Base-by-base conservation (phyloP, 352 stramenopile genomes). In the Globisporangium cylindrosporum region DNA sequence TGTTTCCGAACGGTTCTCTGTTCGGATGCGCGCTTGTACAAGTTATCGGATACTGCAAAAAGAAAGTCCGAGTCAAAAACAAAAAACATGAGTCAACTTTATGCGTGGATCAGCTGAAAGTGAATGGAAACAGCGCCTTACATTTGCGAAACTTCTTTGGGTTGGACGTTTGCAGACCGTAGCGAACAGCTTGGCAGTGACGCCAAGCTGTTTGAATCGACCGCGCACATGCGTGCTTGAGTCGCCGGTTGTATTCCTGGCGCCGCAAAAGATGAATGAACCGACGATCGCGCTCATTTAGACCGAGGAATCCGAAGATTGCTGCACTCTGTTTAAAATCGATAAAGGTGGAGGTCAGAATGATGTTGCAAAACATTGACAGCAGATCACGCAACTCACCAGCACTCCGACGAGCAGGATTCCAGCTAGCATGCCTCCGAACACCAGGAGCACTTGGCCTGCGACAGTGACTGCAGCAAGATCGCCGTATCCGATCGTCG, bases 401-500 rank as follows among this genome's bases (percentile, higher is more conserved):
- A 92, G 62, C 22, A 88, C 81, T 25, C 84, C 82, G 41, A 91
- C 73, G 12, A 92, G 77, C 53, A 94, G 64, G 58, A 94, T 94
- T 1, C 86, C 86, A 24, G 75, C 64, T 27, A 88, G 60, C 84
- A 94, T 94, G 34, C 77, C 86, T 29, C 84, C 83, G 24, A 91
- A 38, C 12, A 90, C 78, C 1, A 92, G 66, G 10, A 92, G 38
- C 9, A 88, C 51, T 67, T 94, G 82, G 8, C 86, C 86, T 5
- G 76, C 65, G 14, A 79, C 70, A 22, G 86, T 92, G 55, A 82
- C 68, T 10, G 86, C 75, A 0, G 74, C 76, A 15, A 90, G 64
- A 66, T 94, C 86, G 8, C 86, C 86, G 67, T 94, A 94, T 9
- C 86, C 86, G 48, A 92, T 80, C 2, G 86, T 92, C 22, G 76